Evolutionary conservation across 306 rosid genomes (phyloP).

Genomic region (Cucurbita maxima): DNA sequence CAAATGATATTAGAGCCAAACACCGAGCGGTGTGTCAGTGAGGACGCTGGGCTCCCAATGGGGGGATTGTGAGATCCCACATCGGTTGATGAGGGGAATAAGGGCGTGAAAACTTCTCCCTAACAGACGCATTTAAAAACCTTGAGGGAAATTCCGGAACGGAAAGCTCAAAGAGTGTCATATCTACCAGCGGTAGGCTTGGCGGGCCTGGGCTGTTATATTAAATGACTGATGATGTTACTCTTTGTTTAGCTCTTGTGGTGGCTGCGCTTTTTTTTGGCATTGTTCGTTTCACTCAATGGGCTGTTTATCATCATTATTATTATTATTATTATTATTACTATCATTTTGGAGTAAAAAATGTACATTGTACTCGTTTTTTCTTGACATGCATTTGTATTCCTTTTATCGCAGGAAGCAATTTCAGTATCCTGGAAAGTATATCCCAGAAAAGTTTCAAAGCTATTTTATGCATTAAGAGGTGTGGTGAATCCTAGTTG

Average conservation of each 20-base stretch:
- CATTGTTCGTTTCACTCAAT: neutral
- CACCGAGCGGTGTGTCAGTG: no score
- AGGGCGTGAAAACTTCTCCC: no score
- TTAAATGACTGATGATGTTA: neutral
- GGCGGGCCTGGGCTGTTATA: no score
- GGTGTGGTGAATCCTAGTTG: conserved; percentile 22
- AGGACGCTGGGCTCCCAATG: no score
- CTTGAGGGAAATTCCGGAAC: no score
- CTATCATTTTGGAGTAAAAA: neutral
- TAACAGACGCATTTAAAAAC: no score
- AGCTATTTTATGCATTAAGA: conserved; percentile 78
- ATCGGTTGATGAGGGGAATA: no score
- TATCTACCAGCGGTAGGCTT: no score
- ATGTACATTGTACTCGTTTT: neutral
- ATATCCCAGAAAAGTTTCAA: conserved; percentile 51
- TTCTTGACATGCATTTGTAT: neutral
- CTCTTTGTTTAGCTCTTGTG: neutral
- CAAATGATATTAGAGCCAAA: no score
- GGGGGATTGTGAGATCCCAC: no score
- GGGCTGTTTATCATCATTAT: neutral
- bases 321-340: neutral
- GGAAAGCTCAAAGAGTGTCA: no score
- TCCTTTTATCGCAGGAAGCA: conserved; percentile 45
- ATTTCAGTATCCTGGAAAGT: conserved; percentile 63
- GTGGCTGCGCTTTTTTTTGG: neutral